Evolutionary conservation across 228 moss, liverwort and hornwort species (phyloP).

Genomic region (Sphagnum magellanicum): DNA sequence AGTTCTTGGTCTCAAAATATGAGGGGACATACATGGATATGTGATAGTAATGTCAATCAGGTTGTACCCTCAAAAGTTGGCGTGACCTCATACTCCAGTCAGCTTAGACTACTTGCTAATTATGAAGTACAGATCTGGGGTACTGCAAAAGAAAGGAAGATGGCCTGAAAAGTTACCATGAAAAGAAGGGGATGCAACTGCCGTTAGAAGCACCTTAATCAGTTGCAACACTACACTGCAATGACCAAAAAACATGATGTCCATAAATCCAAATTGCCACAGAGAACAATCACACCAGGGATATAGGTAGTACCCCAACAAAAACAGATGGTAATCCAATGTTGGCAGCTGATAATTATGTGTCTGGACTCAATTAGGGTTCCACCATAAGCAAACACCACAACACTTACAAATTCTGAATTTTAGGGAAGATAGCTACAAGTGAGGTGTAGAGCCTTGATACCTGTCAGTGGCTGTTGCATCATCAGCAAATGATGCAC

Average conservation of each 20-base stretch:
- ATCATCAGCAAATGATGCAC: constrained; percentile 61
- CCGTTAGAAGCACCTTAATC: constrained; percentile 94
- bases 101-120: no score
- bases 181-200: constrained; percentile 83
- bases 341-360: not conserved
- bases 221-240: constrained; percentile 97
- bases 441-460: constrained; percentile 1
- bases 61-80: no score
- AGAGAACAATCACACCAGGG: not conserved
- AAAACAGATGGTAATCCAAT: not conserved
- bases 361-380: not conserved
- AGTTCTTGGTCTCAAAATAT: no score
- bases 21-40: no score
- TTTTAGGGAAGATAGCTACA: constrained; percentile 3
- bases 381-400: not conserved
- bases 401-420: not conserved
- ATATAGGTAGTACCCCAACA: not conserved
- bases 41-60: no score
- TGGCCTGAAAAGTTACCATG: constrained; percentile 37
- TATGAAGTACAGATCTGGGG: no score
- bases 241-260: not conserved
- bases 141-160: no score
- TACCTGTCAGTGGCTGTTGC: constrained; percentile 84
- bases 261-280: not conserved
- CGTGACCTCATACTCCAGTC: no score